phyloP scores from a whole-genome alignment of 345 rosid species.

The Turritis glabra region DNA sequence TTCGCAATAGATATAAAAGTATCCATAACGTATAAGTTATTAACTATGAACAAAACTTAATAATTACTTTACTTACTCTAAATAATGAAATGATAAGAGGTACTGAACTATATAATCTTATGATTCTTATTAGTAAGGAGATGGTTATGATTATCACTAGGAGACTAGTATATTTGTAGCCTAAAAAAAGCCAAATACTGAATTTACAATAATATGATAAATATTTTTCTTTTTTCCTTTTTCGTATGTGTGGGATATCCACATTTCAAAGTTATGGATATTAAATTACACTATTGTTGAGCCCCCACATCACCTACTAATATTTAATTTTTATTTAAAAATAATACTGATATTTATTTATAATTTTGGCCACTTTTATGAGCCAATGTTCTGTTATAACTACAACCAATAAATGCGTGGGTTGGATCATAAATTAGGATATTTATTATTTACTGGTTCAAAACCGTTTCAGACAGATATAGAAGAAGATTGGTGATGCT shows the following conservation, averaged over 20 bases:
- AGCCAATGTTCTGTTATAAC: conserved; percentile 21
- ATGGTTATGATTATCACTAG: not conserved
- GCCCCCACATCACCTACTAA: conserved; percentile 40
- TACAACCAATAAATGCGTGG: conserved; percentile 35
- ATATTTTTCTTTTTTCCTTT: not conserved
- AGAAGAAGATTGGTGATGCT: conserved; percentile 16
- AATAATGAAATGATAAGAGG: not conserved
- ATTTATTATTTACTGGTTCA: conserved; percentile 30
- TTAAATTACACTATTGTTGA: conserved; percentile 18
- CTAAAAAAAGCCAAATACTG: not conserved
- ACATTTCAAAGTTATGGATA: conserved; percentile 9
- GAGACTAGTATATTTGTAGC: not conserved
- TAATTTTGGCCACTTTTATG: conserved; percentile 11
- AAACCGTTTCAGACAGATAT: conserved; percentile 20
- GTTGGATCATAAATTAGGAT: conserved; percentile 35
- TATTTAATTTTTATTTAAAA: not conserved
- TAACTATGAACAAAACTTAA: not conserved
- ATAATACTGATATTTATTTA: not conserved
- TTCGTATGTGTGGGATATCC: conserved; percentile 14
- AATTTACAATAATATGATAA: not conserved
- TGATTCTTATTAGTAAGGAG: not conserved
- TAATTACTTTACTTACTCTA: not conserved
- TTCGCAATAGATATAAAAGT: not conserved
- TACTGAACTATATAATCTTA: too few species aligned
- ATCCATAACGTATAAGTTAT: not conserved